A percentile compares a stretch with the other conserved stretches of the same genome.
Conservation (phyloP, 495 filamentous ascomycete species). For the Pyrenula massariospora region DNA sequence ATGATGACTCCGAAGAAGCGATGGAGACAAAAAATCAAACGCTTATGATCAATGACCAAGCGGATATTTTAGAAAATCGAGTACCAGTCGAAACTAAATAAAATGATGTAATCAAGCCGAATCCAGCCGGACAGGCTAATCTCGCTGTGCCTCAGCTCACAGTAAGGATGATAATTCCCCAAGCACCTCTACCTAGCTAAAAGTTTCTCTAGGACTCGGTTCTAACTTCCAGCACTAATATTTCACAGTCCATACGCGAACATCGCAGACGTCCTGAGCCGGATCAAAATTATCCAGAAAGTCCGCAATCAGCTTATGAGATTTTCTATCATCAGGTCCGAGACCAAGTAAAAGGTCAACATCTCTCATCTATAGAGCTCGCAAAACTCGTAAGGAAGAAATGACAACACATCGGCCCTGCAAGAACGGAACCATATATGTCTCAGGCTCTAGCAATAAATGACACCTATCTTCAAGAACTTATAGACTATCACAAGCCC, state of each 20-base stretch:
- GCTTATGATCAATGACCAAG: too few species aligned
- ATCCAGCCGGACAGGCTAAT: too few species aligned
- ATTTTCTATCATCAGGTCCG: conserved; percentile 74
- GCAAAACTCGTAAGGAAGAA: conserved; percentile 73
- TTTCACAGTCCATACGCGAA: conserved; percentile 49
- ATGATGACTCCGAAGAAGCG: too few species aligned
- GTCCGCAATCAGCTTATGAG: conserved; percentile 70
- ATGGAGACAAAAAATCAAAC: too few species aligned
- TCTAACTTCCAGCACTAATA: too few species aligned
- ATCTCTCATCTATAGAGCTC: conserved; percentile 68
- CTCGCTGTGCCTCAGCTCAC: too few species aligned
- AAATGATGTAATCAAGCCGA: too few species aligned
- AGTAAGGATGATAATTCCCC: too few species aligned
- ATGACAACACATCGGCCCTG: conserved; percentile 57
- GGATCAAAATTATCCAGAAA: conserved; percentile 66
- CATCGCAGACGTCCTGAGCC: conserved; percentile 71
- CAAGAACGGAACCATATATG: conserved; percentile 60
- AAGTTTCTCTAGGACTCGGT: too few species aligned
- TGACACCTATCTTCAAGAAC: conserved; percentile 56
- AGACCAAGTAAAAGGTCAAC: conserved; percentile 59
- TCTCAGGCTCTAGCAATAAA: conserved; percentile 55
- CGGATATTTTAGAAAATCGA: too few species aligned
- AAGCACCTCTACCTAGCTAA: too few species aligned
- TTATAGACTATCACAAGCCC: conserved; percentile 65
- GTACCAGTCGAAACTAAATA: too few species aligned